Base-by-base conservation (phyloP, 2,329 filamentous ascomycete species). In the Diaporthe ampelina region DNA sequence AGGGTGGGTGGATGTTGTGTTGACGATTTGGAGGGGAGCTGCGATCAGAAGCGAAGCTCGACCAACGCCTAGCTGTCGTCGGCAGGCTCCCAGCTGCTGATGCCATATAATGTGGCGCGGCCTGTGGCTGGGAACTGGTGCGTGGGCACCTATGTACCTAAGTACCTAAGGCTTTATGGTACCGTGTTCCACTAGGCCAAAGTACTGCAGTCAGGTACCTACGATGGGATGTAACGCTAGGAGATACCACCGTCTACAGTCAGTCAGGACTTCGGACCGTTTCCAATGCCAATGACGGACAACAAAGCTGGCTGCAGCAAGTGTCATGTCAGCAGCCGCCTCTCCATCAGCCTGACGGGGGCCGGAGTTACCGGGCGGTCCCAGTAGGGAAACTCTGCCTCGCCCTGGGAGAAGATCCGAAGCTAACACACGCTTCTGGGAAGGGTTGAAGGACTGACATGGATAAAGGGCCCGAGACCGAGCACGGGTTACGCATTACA, bases 81-180 rank as follows among this genome's bases (percentile, higher is more conserved):
- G 73, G 69, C 63, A 74, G 70, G 73, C 70, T 57, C 45, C 63
- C 73, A 73, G 63, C 24, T 74, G 73, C 73, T 75, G 73, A 75
- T 72, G 73, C 70, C 63, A 63, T 72, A 40, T 5, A 54, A 50
- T 56, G 26, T 37, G 40, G 43, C 48, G 59, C 73, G 61, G 26
- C 24, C 45, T 75, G 70, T 73, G 70, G 73, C 63, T 73, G 43
- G 70, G 70, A 29, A 10, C 0, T 17, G n/a, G 32, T 73, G 9
- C 59, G n/a, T 63, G 48, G 56, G 40, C 61, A 43, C 56, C n/a
- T 40, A 10, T 13, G 26, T 24, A 35, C n/a, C 37, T 29, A 45
- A n/a, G 45, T 45, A 45, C 15, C 29, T 32, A 32, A 32, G 29
- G 29, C 29, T 7, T 6, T 7, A 32, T 7, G 1, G 17, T 21